Percentiles rank a stretch among this genome's conserved stretches.
Conservation (phyloP, 345 rosid genomes). For the Turritis glabra region DNA sequence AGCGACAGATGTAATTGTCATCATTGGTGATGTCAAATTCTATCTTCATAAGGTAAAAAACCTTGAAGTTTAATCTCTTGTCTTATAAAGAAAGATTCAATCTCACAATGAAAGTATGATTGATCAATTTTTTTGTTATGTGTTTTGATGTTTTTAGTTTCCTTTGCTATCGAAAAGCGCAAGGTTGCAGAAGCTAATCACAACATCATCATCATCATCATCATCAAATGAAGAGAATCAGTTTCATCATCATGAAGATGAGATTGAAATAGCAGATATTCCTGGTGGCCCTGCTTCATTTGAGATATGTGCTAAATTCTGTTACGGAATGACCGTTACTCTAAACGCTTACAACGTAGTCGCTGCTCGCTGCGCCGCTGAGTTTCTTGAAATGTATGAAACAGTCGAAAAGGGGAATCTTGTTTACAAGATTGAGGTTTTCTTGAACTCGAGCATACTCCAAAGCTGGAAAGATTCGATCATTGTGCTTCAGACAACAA, state of each 20-base stretch:
- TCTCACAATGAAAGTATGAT: neutral
- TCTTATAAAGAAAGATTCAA: conserved; percentile 20
- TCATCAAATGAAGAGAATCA: conserved; percentile 50
- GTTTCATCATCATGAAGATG: conserved; percentile 50
- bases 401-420: conserved; percentile 68
- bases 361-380: conserved; percentile 87
- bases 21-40: conserved; percentile 63
- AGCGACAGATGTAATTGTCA: conserved; percentile 63
- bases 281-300: conserved; percentile 94
- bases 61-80: neutral
- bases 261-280: conserved; percentile 64
- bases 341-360: conserved; percentile 90
- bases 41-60: conserved; percentile 68
- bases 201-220: conserved; percentile 28
- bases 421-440: conserved; percentile 74
- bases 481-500: conserved; percentile 67
- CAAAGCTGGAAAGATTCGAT: conserved; percentile 83
- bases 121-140: neutral
- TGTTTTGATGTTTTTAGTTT: conserved; percentile 42
- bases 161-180: conserved; percentile 73
- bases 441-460: conserved; percentile 69
- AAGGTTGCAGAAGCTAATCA: conserved; percentile 59
- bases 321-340: conserved; percentile 91
- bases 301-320: conserved; percentile 91
- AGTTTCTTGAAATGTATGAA: conserved; percentile 73